Base-by-base conservation (phyloP, 805 yeast genomes). In the Candida parachauliodes region DNA sequence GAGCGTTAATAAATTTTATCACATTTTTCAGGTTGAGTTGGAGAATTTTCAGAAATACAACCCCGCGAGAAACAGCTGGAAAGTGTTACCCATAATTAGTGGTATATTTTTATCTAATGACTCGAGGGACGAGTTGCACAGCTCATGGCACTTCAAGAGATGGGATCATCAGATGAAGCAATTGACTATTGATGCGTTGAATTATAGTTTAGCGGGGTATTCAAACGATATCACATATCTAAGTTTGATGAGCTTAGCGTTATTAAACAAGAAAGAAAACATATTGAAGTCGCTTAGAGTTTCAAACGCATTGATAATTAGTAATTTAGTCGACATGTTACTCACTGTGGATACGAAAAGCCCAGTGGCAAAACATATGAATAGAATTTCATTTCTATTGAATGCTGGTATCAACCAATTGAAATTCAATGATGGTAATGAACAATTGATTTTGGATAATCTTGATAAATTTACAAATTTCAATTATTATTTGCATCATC, bases 301-400 rank as follows among this genome's bases (percentile, higher is more conserved):
- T 58, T 3, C 48, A 49, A 9, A 36, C 8, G 27, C 31, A 3
- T 49, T 56, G 26, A 45, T 61, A 16, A 46, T 58, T 17, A 25
- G 32, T 11, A 40, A 45, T 20, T 28, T 49, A 19, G 40, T 51
- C 8, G 43, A 49, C 2, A 44, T 65, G 45, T 29, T 62, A 24
- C 51, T 55, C 34, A 29, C 28, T 1, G n/a, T 43, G 4, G 40
- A 37, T 21, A 43, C 51, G 1, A 23, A 31, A 1, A 50, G 50
- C 21, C 82, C 83, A 0, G 68, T 68, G 1, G 42, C 72, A 20
- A 72, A 68, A 39, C 76, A 76, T 44, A 47, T 78, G 30, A 77
- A 68, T 49, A 60, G 70, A 32, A 43, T 79, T 15, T 68, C 83
- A 0, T 63, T 67, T 32, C 46, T 79, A 2, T 46, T 72, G 26